Percentiles rank a stretch among this genome's conserved stretches.
These are phyloP conservation scores for Thuja plicata DNA, from an alignment of 83 land plant genomes.

Conservation along the genomic window DNA sequence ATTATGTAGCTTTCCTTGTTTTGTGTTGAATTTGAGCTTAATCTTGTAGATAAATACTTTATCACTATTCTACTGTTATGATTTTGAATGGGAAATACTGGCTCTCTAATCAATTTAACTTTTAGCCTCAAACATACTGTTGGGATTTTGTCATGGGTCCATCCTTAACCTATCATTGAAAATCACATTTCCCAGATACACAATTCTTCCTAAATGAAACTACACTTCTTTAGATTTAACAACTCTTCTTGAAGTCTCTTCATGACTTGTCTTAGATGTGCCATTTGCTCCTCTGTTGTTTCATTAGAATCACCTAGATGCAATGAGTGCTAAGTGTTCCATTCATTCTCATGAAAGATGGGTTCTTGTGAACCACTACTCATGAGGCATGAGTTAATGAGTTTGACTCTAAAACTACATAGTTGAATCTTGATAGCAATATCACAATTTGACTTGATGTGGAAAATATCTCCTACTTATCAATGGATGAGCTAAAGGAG, in stretches of 20 bases:
- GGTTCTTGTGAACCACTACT: no score
- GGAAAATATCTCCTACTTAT: no score
- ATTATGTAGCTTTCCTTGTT: not conserved
- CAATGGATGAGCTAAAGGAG: no score
- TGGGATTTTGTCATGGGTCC: not conserved
- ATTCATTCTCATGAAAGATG: no score
- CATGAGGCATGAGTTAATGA: no score
- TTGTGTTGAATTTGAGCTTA: not conserved
- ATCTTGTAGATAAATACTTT: not conserved
- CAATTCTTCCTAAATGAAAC: not conserved
- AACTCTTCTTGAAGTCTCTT: not conserved
- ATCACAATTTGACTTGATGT: no score
- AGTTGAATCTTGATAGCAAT: no score
- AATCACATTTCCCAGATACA: not conserved
- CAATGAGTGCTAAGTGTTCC: no score
- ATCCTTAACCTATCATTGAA: not conserved
- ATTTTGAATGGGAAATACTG: not conserved
- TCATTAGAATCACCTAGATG: not conserved
- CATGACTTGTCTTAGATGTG: not conserved
- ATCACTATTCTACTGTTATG: not conserved
- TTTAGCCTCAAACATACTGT: no score
- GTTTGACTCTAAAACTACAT: no score
- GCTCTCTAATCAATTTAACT: not conserved
- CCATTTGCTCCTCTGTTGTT: not conserved
- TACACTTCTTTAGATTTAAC: not conserved